These are phyloP conservation scores for Solanum phureja DNA, from an alignment of 257 asterid genomes.

Conservation along the genomic window DNA sequence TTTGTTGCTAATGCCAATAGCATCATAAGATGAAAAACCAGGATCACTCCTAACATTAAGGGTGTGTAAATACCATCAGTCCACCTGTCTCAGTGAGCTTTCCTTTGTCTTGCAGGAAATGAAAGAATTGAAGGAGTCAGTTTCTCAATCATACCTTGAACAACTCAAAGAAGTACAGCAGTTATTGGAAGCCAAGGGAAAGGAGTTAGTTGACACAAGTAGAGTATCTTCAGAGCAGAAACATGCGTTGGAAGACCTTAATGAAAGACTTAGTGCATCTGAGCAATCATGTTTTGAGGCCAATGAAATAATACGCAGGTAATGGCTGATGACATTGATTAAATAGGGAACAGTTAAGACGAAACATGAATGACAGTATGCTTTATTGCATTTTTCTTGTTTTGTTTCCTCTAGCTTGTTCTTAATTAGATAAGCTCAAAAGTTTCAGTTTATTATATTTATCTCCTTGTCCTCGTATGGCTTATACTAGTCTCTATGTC, in stretches of 20 bases:
- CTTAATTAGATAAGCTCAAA: not conserved
- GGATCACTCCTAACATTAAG: not conserved
- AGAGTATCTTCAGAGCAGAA: slow-evolving; percentile 66
- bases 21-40: not conserved
- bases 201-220: slow-evolving; percentile 49
- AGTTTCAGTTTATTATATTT: not conserved
- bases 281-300: slow-evolving; percentile 78
- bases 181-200: slow-evolving; percentile 55
- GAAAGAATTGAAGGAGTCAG: slow-evolving; percentile 59
- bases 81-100: not conserved
- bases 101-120: slow-evolving; percentile 44
- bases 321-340: slow-evolving; percentile 9
- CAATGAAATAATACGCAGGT: slow-evolving; percentile 87
- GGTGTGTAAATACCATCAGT: not conserved
- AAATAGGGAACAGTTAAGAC: not conserved
- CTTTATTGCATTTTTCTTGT: not conserved
- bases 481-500: not conserved
- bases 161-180: slow-evolving; percentile 50
- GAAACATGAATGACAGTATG: not conserved
- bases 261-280: slow-evolving; percentile 68
- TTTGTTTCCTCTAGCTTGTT: not conserved
- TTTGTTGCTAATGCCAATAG: not conserved
- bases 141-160: slow-evolving; percentile 55
- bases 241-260: slow-evolving; percentile 66
- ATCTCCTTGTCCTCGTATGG: not conserved